Evolutionary conservation across 2,329 filamentous ascomycete species (phyloP).

Genomic region (Aureobasidium namibiae): DNA sequence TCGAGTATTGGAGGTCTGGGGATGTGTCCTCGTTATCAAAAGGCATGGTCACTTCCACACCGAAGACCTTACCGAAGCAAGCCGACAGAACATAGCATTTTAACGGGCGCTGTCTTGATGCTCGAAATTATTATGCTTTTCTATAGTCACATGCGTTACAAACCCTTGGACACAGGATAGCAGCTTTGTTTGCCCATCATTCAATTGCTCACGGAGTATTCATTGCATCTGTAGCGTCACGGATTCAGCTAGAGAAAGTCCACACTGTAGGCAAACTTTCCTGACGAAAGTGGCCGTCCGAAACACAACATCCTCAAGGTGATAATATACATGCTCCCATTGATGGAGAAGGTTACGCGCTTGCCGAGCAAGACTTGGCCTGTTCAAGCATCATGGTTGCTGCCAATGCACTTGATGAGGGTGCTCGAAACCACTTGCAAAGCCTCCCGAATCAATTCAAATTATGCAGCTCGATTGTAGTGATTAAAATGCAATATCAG

Average conservation of each 20-base stretch:
- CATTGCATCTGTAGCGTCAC: background rate
- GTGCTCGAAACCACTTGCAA: background rate
- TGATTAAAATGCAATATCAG: conserved; percentile 2
- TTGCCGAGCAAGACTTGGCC: background rate
- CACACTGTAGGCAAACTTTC: background rate
- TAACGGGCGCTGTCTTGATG: too few species aligned
- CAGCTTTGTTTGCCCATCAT: background rate
- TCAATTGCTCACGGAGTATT: background rate
- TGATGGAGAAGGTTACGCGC: background rate
- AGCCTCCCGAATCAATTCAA: background rate
- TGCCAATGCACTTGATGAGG: background rate
- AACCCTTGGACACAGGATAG: too few species aligned
- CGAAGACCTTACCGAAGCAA: too few species aligned
- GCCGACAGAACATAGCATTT: too few species aligned
- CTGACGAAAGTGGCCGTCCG: background rate
- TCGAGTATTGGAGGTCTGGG: too few species aligned
- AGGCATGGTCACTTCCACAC: too few species aligned
- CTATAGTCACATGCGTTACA: too few species aligned
- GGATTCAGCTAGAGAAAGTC: background rate
- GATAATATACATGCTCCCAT: background rate
- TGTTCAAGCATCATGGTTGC: background rate
- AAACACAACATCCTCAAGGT: background rate
- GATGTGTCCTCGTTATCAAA: too few species aligned
- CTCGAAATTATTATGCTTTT: too few species aligned
- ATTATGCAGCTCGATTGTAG: background rate